Percentiles rank a stretch among this genome's conserved stretches.
phyloP scores from a whole-genome alignment of 2,329 filamentous ascomycete genomes.

The Fusarium udum region DNA sequence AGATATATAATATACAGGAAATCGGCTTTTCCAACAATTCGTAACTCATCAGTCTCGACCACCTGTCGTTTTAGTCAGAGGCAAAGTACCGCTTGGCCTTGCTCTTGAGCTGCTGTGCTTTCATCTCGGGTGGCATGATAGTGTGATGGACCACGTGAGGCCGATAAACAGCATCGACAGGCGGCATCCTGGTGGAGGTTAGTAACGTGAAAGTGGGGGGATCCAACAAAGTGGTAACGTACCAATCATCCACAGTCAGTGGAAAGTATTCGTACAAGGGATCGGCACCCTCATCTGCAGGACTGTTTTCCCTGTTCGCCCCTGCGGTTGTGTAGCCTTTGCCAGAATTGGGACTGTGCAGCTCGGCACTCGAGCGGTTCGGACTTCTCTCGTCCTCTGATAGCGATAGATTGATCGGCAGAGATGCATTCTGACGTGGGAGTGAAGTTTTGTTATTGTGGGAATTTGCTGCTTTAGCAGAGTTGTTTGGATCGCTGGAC shows the following conservation, averaged over 20 bases:
- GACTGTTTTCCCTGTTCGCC: conserved; percentile 62
- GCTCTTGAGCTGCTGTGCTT: conserved; percentile 71
- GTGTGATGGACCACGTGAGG: conserved; percentile 96
- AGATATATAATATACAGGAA: conserved; percentile 32
- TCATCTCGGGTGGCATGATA: conserved; percentile 73
- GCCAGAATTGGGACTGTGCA: conserved; percentile 61
- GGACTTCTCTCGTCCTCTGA: conserved; percentile 70
- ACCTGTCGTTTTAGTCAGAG: conserved; percentile 59
- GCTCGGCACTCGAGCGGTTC: conserved; percentile 60
- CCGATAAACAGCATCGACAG: conserved; percentile 88
- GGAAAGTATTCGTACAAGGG: conserved; percentile 95
- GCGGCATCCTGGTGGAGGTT: conserved; percentile 71
- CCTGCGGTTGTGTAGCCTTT: conserved; percentile 50
- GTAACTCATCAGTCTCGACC: conserved; percentile 34
- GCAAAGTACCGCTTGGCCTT: conserved; percentile 79
- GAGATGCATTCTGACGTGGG: conserved; percentile 44
- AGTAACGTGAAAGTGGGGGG: conserved; percentile 14
- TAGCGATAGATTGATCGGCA: conserved; percentile 63
- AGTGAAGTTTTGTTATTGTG: conserved; percentile 37
- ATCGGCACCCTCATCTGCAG: conserved; percentile 81
- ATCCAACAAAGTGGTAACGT: conserved; percentile 35
- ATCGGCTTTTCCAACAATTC: conserved; percentile 27
- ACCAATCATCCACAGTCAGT: conserved; percentile 88
- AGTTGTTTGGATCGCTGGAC: conserved; percentile 48
- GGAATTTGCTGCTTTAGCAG: conserved; percentile 30